A percentile compares a stretch with the other conserved stretches of the same genome.
phyloP scores from a whole-genome alignment of 2,329 filamentous ascomycete genomes.

The Xylariaceae sp. region DNA sequence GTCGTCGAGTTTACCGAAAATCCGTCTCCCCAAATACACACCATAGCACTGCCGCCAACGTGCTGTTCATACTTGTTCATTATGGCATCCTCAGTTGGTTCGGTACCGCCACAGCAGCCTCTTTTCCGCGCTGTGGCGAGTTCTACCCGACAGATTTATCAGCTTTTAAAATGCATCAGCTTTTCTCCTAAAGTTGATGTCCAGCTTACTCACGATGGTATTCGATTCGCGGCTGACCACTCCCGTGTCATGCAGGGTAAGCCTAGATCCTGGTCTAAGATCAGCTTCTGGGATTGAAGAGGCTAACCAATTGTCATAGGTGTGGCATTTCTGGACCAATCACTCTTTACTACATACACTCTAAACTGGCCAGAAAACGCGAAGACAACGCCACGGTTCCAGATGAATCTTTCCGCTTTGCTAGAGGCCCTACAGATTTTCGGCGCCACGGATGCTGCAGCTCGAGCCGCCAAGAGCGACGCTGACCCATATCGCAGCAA shows the following conservation, averaged over 20 bases:
- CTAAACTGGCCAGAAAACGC: slow-evolving; percentile 61
- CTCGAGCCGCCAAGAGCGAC: slow-evolving; percentile 62
- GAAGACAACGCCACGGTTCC: slow-evolving; percentile 71
- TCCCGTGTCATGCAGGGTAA: slow-evolving; percentile 88
- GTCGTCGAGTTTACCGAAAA: slow-evolving; percentile 1
- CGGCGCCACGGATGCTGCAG: slow-evolving; percentile 74
- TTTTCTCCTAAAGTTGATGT: slow-evolving; percentile 64
- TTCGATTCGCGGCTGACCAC: slow-evolving; percentile 88
- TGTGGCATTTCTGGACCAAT: slow-evolving; percentile 84
- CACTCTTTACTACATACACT: slow-evolving; percentile 84
- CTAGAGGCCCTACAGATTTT: slow-evolving; percentile 97
- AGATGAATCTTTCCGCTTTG: slow-evolving; percentile 84
- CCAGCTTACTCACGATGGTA: slow-evolving; percentile 82
- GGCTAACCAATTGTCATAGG: slow-evolving; percentile 49
- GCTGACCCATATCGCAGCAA: slow-evolving; percentile 67
- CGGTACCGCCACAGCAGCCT: slow-evolving; percentile 46
- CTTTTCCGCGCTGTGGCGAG: slow-evolving; percentile 78
- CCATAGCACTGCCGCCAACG: neutral
- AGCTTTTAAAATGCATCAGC: slow-evolving; percentile 63
- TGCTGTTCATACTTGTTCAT: slow-evolving; percentile 14
- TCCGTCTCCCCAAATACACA: slow-evolving; percentile 1
- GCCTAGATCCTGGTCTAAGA: slow-evolving; percentile 22
- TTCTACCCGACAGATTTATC: slow-evolving; percentile 77
- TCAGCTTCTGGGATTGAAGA: neutral
- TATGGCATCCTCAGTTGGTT: slow-evolving; percentile 34